A percentile compares a stretch with the other conserved stretches of the same genome.
These are phyloP conservation scores for Nevesoporus exiguus DNA, from an alignment of 768 basidiomycete genomes.

Conservation along the genomic window DNA sequence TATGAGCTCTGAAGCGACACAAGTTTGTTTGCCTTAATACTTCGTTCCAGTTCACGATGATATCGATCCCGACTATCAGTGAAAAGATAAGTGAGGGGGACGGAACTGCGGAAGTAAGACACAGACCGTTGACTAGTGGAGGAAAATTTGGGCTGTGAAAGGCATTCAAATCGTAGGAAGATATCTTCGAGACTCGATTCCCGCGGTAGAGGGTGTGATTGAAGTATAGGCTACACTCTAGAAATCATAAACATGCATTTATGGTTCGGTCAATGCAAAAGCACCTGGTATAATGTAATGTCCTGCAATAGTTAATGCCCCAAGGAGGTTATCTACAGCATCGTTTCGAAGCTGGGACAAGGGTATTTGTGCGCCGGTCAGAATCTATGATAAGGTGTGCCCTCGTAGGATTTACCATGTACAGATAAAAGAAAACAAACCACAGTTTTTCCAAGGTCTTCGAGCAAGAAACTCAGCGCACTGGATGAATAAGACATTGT, in stretches of 20 bases:
- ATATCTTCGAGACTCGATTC: conserved; percentile 78
- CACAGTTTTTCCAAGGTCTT: conserved; percentile 90
- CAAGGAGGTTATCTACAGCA: conserved; percentile 89
- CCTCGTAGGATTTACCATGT: background rate
- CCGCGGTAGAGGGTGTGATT: conserved; percentile 86
- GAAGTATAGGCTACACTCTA: conserved; percentile 86
- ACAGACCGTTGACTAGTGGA: conserved; percentile 71
- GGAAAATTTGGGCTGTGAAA: conserved; percentile 84
- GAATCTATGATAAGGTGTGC: conserved; percentile 48
- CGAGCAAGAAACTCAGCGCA: conserved; percentile 85
- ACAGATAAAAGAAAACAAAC: conserved; percentile 38
- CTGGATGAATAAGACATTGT: conserved; percentile 90
- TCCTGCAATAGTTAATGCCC: conserved; percentile 84
- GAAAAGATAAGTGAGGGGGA: conserved; percentile 5
- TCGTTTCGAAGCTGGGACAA: conserved; percentile 90
- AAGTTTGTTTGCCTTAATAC: conserved; percentile 80
- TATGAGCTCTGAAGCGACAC: conserved; percentile 77
- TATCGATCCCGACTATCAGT: conserved; percentile 78
- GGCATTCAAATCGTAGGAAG: conserved; percentile 79
- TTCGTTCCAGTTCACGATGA: conserved; percentile 84
- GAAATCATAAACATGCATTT: background rate
- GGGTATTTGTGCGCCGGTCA: conserved; percentile 94
- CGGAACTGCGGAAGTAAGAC: background rate
- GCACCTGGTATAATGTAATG: conserved; percentile 88
- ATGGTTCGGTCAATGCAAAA: background rate